Conservation (phyloP, 2,329 filamentous ascomycete genomes). For the Paecilomyces sp. region DNA sequence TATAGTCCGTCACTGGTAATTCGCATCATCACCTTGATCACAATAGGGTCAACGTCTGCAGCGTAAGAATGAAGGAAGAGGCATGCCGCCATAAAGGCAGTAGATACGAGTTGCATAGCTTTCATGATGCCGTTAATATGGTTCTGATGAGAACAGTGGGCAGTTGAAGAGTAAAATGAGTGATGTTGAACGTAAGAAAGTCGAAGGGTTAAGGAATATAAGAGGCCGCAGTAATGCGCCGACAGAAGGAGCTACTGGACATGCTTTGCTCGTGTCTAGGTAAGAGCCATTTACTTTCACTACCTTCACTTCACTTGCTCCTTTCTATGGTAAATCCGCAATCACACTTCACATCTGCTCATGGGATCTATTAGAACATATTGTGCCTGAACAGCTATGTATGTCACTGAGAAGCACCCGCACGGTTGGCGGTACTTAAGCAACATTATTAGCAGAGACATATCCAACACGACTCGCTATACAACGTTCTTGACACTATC, state of each 20-base stretch:
- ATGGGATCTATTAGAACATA: no score
- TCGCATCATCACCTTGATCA: slow-evolving; percentile 51
- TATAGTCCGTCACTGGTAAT: neutral
- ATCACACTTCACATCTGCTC: neutral
- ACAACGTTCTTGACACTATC: no score
- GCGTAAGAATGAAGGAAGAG: neutral
- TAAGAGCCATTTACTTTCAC: neutral
- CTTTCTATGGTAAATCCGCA: neutral
- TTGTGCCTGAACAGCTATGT: no score
- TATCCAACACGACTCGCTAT: no score
- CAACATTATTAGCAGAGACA: no score
- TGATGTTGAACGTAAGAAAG: neutral
- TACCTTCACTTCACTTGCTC: neutral
- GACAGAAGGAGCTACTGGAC: neutral
- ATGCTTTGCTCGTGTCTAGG: neutral
- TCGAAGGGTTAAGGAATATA: neutral
- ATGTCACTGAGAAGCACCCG: no score
- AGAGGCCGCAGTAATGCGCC: neutral
- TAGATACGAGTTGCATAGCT: neutral
- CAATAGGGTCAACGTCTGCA: slow-evolving; percentile 46
- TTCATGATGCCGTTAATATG: neutral
- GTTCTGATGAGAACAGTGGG: neutral
- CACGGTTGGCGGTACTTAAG: no score
- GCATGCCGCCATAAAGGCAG: neutral
- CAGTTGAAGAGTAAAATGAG: neutral